phyloP scores from a whole-genome alignment of 1,284 basidiomycete species.

The Neolentinus lepideus region DNA sequence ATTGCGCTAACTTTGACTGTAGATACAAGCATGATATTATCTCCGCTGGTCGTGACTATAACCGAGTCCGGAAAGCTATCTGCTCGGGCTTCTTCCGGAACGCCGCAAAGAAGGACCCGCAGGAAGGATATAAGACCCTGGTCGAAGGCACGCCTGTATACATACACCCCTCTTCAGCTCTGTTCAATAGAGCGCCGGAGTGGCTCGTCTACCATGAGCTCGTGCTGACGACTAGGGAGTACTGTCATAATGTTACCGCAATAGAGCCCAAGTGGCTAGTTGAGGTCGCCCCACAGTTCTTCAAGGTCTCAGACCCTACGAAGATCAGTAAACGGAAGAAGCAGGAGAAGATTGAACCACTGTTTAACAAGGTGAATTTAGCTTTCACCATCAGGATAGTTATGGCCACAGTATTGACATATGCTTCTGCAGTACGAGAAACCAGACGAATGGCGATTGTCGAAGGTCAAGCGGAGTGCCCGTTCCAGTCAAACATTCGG shows the following conservation, averaged over 20 bases:
- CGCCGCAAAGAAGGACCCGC: slow-evolving; percentile 92
- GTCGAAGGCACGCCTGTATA: slow-evolving; percentile 98
- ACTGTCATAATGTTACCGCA: slow-evolving; percentile 94
- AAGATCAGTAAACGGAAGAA: slow-evolving; percentile 97
- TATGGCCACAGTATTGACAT: background rate
- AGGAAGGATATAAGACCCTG: slow-evolving; percentile 97
- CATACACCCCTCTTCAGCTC: slow-evolving; percentile 94
- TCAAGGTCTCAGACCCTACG: slow-evolving; percentile 93
- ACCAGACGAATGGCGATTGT: slow-evolving; percentile 86
- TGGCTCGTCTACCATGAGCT: slow-evolving; percentile 77
- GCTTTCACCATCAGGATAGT: background rate
- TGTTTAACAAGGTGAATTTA: slow-evolving; percentile 63
- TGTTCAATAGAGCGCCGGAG: slow-evolving; percentile 91
- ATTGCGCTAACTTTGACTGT: slow-evolving; percentile 11
- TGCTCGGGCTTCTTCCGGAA: slow-evolving; percentile 96
- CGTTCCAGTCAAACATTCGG: slow-evolving; percentile 41
- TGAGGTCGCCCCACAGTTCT: slow-evolving; percentile 97
- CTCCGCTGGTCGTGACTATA: slow-evolving; percentile 89
- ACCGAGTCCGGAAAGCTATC: slow-evolving; percentile 90
- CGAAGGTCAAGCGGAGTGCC: slow-evolving; percentile 82
- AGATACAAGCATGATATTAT: slow-evolving; percentile 95
- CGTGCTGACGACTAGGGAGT: slow-evolving; percentile 76
- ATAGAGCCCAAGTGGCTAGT: slow-evolving; percentile 99
- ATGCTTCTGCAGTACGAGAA: slow-evolving; percentile 56
- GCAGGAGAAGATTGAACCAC: slow-evolving; percentile 94